Conservation (phyloP, 2,329 filamentous ascomycete genomes). For the Fusarium staphyleae region DNA sequence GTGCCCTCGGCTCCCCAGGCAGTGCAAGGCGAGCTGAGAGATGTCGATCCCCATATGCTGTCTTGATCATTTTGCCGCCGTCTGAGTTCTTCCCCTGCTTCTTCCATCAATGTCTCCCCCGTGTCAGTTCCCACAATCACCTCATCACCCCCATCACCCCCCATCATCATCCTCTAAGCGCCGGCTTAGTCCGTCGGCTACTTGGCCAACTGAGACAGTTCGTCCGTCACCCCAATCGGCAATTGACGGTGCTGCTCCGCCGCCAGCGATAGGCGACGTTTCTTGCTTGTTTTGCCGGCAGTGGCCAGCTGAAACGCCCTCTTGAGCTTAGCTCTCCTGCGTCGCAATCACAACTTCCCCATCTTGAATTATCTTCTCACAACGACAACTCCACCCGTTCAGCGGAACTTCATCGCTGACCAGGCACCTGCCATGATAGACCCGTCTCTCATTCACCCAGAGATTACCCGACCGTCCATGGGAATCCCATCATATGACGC, state of each 20-base stretch:
- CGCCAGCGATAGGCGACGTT: constrained; percentile 31
- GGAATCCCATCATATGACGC: constrained; percentile 55
- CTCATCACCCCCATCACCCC: constrained; percentile 4
- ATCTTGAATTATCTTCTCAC: constrained; percentile 17
- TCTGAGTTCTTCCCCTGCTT: constrained; percentile 45
- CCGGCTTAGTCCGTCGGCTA: constrained; percentile 29
- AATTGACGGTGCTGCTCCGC: constrained; percentile 23
- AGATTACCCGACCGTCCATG: constrained; percentile 59
- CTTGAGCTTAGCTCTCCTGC: constrained; percentile 27
- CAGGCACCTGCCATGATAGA: constrained; percentile 50
- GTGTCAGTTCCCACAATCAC: constrained; percentile 55
- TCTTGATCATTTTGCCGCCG: constrained; percentile 8
- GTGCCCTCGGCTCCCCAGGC: constrained; percentile 24
- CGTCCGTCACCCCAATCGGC: constrained; percentile 27
- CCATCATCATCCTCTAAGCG: constrained; percentile 13
- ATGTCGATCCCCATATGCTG: constrained; percentile 27
- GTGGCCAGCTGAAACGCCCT: constrained; percentile 36
- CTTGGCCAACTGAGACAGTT: constrained; percentile 39
- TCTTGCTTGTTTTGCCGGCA: constrained; percentile 32
- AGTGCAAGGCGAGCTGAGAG: constrained; percentile 18
- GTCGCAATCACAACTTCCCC: constrained; percentile 15
- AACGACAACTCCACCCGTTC: constrained; percentile 22
- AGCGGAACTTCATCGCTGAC: constrained; percentile 47
- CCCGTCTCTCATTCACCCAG: constrained; percentile 63
- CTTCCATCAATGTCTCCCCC: constrained; percentile 39